Evolutionary conservation across 805 yeast species (phyloP).

Genomic region (Candida anglica): DNA sequence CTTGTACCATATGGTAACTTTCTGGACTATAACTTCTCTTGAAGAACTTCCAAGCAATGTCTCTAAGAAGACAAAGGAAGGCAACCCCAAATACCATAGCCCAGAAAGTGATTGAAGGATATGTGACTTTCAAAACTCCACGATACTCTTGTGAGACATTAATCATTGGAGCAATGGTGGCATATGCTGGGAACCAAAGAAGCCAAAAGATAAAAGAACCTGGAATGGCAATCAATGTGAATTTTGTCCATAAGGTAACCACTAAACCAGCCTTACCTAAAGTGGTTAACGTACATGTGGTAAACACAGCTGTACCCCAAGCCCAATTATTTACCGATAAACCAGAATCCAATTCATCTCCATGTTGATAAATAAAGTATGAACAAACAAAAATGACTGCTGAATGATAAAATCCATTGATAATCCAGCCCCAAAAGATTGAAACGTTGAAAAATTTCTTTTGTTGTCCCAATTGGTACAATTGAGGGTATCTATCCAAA

Average conservation of each 20-base stretch:
- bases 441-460: slow-evolving; percentile 85
- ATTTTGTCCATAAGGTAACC: slow-evolving; percentile 93
- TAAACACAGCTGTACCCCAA: slow-evolving; percentile 88
- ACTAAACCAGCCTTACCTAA: slow-evolving; percentile 93
- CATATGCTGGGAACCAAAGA: slow-evolving; percentile 80
- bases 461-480: slow-evolving; percentile 86
- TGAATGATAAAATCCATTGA: slow-evolving; percentile 93
- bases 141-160: slow-evolving; percentile 79
- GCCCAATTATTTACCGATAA: slow-evolving; percentile 83
- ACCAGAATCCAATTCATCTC: slow-evolving; percentile 66
- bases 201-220: slow-evolving; percentile 89
- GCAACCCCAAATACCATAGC: slow-evolving; percentile 74
- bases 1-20: slow-evolving; percentile 92
- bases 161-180: slow-evolving; percentile 77
- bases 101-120: slow-evolving; percentile 82
- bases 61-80: slow-evolving; percentile 74
- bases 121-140: slow-evolving; percentile 75
- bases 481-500: slow-evolving; percentile 86
- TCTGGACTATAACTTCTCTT: slow-evolving; percentile 91
- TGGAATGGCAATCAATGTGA: slow-evolving; percentile 87
- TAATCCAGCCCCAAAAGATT: slow-evolving; percentile 96
- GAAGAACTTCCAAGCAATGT: slow-evolving; percentile 90
- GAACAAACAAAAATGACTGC: slow-evolving; percentile 76
- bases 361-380: slow-evolving; percentile 61
- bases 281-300: slow-evolving; percentile 83